Evolutionary conservation across 1,284 basidiomycete genomes (phyloP), one percentile per base, ranked within the genome.

Genomic region (Tylopilus sp.): DNA sequence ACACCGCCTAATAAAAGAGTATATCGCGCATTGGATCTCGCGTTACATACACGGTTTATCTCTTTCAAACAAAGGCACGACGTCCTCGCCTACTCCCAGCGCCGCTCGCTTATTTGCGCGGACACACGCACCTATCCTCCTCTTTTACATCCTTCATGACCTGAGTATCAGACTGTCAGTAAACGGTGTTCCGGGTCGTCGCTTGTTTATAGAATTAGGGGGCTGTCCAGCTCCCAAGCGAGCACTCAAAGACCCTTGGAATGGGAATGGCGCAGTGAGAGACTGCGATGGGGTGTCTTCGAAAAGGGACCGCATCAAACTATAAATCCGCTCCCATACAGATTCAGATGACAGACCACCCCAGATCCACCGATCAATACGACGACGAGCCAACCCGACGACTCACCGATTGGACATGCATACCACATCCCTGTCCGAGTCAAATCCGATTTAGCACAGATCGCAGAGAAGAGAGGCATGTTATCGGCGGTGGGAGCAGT

Each of bases 111-210:
- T 58, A 54, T 40, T 61, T 53, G 67, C 31, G 73, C 46, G 71
- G 55, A 62, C 86, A 89, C 55, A 63, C 67, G 66, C 86, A 89
- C 66, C 75, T 79, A 65, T 88, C 78, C 59, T 82, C 82, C 54
- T 82, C 82, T 61, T 79, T 77, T 56, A 88, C 81, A 57, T 75
- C 39, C 18, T 53, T 48, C 59, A 60, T 63, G 16, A 64, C 60
- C 59, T 60, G 21, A 7, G 34, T 19, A 46, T 25, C 13, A 42
- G n/a, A 30, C 66, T 56, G 72, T 71, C 83, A 89, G 83, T 52
- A 83, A 83, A 48, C 29, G 54, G 55, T 57, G 54, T 57, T 54
- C 50, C 51, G 53, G 53, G 56, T 57, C 57, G 45, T 28, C 18
- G 49, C 50, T 56, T 50, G 57, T 51, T 56, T 55, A 49, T 33